Conservation (phyloP, 139 green algal genomes). For the Desmodesmus armatus region DNA sequence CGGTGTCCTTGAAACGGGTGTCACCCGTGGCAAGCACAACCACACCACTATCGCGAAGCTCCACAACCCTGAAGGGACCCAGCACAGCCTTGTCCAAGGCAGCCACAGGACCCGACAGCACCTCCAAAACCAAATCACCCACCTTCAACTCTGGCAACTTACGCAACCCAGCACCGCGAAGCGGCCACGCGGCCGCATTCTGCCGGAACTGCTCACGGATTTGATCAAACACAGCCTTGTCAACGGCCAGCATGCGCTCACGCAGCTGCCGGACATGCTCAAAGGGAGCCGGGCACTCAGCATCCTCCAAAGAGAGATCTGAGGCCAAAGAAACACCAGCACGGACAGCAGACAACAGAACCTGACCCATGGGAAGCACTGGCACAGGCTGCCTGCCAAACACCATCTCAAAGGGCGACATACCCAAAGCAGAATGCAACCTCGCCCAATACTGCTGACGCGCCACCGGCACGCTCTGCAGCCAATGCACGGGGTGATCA, state of each 20-base stretch:
- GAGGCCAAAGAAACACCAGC: background rate
- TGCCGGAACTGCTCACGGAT: background rate
- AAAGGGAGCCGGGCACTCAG: background rate
- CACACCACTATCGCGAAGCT: background rate
- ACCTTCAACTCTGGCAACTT: too few species aligned
- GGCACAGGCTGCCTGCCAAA: slow-evolving; percentile 19
- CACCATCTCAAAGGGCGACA: slow-evolving; percentile 31
- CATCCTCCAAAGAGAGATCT: background rate
- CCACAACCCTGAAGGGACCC: slow-evolving; percentile 10
- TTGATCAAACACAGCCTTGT: background rate
- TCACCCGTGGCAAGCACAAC: background rate
- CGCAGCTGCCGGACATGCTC: slow-evolving; percentile 12
- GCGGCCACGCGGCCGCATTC: slow-evolving; percentile 11
- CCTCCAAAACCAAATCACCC: slow-evolving; percentile 31
- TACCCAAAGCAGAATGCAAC: slow-evolving; percentile 20
- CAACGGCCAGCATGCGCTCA: background rate
- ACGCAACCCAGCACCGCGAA: background rate
- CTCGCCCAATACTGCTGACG: slow-evolving; percentile 11
- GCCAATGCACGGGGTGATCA: slow-evolving; percentile 19
- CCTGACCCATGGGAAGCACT: background rate
- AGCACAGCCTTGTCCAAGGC: background rate
- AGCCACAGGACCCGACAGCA: slow-evolving; percentile 4
- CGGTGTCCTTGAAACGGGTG: slow-evolving; percentile 2
- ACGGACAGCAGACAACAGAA: background rate
- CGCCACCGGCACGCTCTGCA: slow-evolving; percentile 31